Conservation (phyloP, 2,329 filamentous ascomycete genomes). For the Tolypocladium guangdongense region DNA sequence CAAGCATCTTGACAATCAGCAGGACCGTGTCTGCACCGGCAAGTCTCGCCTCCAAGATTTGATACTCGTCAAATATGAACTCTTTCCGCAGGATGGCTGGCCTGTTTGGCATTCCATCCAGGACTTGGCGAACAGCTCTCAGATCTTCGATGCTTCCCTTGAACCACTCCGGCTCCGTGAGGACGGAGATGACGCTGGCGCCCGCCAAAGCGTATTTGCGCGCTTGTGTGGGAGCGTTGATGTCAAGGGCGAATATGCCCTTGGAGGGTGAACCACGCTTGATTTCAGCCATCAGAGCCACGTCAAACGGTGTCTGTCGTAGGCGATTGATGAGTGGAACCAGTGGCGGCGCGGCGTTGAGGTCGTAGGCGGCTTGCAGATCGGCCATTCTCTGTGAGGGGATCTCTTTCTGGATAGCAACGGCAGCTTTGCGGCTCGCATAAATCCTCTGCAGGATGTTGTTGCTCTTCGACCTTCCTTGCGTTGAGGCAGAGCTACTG, state of each 20-base stretch:
- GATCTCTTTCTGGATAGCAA: constrained; percentile 71
- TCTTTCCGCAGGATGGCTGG: constrained; percentile 91
- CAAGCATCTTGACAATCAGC: constrained; percentile 97
- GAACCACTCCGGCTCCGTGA: constrained; percentile 98
- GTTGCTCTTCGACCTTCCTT: constrained; percentile 45
- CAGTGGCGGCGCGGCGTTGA: constrained; percentile 75
- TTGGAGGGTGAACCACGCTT: constrained; percentile 96
- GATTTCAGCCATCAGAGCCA: constrained; percentile 95
- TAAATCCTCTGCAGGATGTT: constrained; percentile 93
- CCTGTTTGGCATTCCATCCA: constrained; percentile 85
- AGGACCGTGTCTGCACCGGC: constrained; percentile 91
- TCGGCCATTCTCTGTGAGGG: constrained; percentile 77
- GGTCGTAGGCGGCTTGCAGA: constrained; percentile 74
- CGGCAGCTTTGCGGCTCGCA: constrained; percentile 61
- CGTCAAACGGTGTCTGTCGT: constrained; percentile 69
- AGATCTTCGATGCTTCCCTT: constrained; percentile 95
- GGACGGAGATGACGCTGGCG: constrained; percentile 94
- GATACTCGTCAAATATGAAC: constrained; percentile 96
- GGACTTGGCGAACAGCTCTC: constrained; percentile 71
- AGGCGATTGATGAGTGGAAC: constrained; percentile 72
- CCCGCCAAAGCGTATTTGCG: constrained; percentile 86
- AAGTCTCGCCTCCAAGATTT: constrained; percentile 87
- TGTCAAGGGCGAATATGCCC: constrained; percentile 79
- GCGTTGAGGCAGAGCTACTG: constrained; percentile 13
- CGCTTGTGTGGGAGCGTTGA: constrained; percentile 83